These are phyloP conservation scores for Nakaseomyces glabratus DNA, from an alignment of 1,139 yeast species.

Conservation along the genomic window DNA sequence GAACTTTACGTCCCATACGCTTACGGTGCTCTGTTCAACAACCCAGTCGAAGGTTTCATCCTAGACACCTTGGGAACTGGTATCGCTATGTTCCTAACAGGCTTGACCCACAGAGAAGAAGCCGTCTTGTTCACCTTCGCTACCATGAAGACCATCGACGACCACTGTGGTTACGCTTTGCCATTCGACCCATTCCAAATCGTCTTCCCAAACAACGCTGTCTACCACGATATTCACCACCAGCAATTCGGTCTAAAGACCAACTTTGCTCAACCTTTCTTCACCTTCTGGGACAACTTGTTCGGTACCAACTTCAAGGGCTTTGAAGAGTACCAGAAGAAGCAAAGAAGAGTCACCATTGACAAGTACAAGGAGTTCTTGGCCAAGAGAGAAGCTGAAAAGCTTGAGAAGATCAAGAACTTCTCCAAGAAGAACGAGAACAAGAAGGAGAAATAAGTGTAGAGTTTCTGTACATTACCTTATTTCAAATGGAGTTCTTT, in stretches of 20 bases:
- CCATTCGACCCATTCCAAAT: slow-evolving; percentile 88
- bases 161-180: slow-evolving; percentile 90
- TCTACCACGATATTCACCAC: slow-evolving; percentile 95
- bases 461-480: no score
- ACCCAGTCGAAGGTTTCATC: slow-evolving; percentile 86
- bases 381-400: slow-evolving; percentile 33
- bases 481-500: no score
- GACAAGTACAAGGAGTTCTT: slow-evolving; percentile 54
- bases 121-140: slow-evolving; percentile 72
- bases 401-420: slow-evolving; percentile 14
- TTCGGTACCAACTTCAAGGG: slow-evolving; percentile 66
- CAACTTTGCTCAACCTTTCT: slow-evolving; percentile 94
- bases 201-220: slow-evolving; percentile 87
- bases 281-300: slow-evolving; percentile 80
- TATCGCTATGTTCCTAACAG: slow-evolving; percentile 54
- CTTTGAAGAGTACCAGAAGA: slow-evolving; percentile 46
- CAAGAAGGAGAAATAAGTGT: slow-evolving; percentile 11
- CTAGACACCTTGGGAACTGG: slow-evolving; percentile 93
- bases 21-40: slow-evolving; percentile 89
- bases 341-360: slow-evolving; percentile 51
- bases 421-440: slow-evolving; percentile 9
- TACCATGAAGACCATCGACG: slow-evolving; percentile 93
- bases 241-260: slow-evolving; percentile 92
- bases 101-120: slow-evolving; percentile 68
- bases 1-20: slow-evolving; percentile 93